Percentiles rank a stretch among this genome's conserved stretches.
Evolutionary conservation across 345 rosid species (phyloP).

Genomic region (Physaria fendleri): DNA sequence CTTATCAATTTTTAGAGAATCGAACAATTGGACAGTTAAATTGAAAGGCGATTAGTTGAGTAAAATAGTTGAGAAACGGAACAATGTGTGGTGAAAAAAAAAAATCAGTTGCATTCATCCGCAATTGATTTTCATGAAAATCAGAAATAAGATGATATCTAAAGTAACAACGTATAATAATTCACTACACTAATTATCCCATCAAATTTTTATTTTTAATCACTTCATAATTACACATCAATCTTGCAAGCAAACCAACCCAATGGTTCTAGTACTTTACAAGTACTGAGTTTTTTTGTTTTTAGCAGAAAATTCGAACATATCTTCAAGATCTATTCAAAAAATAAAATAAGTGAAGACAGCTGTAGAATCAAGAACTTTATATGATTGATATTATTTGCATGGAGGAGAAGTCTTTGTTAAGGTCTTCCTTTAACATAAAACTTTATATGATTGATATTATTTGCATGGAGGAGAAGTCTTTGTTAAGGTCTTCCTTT

Average conservation of each 20-base stretch:
- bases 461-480: conserved; percentile 18
- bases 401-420: conserved; percentile 12
- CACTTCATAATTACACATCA: too few species aligned
- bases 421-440: conserved; percentile 1
- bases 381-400: conserved; percentile 26
- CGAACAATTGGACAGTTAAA: too few species aligned
- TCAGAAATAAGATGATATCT: neutral
- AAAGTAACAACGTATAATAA: too few species aligned
- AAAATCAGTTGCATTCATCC: too few species aligned
- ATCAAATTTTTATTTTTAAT: too few species aligned
- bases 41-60: too few species aligned
- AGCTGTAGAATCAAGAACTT: conserved; percentile 24
- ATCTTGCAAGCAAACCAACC: neutral
- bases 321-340: neutral
- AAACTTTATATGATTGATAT: conserved; percentile 23
- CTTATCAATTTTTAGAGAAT: too few species aligned
- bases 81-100: too few species aligned
- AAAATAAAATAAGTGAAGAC: neutral
- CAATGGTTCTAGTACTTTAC: neutral
- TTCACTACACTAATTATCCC: too few species aligned
- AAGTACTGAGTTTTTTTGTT: neutral
- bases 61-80: too few species aligned
- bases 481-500: neutral
- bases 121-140: too few species aligned
- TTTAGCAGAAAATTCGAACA: neutral